These are phyloP conservation scores for Corniculantispora saksenae DNA, from an alignment of 2,329 filamentous ascomycete species.

Conservation along the genomic window DNA sequence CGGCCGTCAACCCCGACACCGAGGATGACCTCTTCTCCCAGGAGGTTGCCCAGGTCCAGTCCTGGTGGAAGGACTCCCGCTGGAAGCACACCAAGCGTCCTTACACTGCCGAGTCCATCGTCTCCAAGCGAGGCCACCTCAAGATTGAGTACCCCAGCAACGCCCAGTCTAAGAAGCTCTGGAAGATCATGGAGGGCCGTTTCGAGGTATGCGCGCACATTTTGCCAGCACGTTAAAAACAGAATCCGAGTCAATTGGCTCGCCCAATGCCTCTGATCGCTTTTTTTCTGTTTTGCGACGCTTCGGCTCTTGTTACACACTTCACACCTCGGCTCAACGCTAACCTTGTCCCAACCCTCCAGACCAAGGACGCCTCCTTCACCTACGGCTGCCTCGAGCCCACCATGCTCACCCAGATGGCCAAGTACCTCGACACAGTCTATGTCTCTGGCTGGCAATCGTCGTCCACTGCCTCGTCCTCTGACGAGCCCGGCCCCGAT, in stretches of 20 bases:
- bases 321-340: constrained; percentile 6
- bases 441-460: constrained; percentile 99
- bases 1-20: constrained; percentile 54
- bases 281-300: background rate
- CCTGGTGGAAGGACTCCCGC: constrained; percentile 91
- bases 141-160: constrained; percentile 93
- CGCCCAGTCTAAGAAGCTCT: constrained; percentile 88
- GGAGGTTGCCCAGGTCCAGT: constrained; percentile 85
- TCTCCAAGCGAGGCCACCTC: constrained; percentile 88
- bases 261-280: background rate
- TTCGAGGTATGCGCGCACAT: constrained; percentile 66
- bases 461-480: constrained; percentile 90
- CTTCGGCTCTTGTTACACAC: background rate
- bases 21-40: constrained; percentile 71
- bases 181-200: constrained; percentile 81
- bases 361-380: constrained; percentile 84
- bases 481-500: constrained; percentile 95
- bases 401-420: constrained; percentile 99
- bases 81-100: constrained; percentile 92
- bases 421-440: constrained; percentile 96
- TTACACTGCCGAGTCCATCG: constrained; percentile 96
- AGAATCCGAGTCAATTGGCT: background rate
- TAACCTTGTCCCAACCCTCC: constrained; percentile 12
- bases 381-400: constrained; percentile 98
- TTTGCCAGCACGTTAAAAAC: background rate